phyloP scores from a whole-genome alignment of 1,139 yeast genomes.

The Insectozyma bohioensis region DNA sequence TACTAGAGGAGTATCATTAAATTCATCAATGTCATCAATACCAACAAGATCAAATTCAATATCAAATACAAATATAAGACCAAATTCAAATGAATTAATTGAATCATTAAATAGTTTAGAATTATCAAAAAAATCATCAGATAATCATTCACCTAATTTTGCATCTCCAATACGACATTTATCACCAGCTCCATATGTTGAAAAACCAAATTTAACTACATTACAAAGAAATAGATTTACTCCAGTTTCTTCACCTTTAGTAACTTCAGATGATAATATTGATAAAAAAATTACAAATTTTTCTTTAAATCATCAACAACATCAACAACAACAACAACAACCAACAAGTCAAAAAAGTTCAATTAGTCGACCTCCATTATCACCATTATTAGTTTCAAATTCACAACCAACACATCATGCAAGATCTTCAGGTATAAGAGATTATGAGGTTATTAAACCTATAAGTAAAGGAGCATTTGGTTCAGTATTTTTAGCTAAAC shows the following conservation, averaged over 20 bases:
- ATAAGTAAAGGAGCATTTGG: conserved; percentile 98
- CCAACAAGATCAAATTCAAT: conserved; percentile 11
- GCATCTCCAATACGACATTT: conserved; percentile 55
- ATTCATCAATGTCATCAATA: conserved; percentile 14
- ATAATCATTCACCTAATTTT: conserved; percentile 30
- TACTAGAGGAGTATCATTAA: conserved; percentile 17
- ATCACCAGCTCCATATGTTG: conserved; percentile 53
- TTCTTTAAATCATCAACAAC: conserved; percentile 14
- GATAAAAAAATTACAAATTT: conserved; percentile 15
- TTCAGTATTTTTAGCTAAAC: conserved; percentile 81
- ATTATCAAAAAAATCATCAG: conserved; percentile 18
- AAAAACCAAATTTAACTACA: conserved; percentile 52
- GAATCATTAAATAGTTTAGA: conserved; percentile 33
- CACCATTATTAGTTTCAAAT: conserved; percentile 75
- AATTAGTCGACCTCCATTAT: conserved; percentile 59
- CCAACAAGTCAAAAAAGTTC: conserved; percentile 17
- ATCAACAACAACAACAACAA: conserved; percentile 8
- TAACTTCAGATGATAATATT: conserved; percentile 7
- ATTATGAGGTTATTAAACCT: conserved; percentile 88
- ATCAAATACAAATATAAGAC: conserved; percentile 6
- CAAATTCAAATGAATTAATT: conserved; percentile 24
- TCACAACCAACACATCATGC: conserved; percentile 52
- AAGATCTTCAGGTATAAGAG: conserved; percentile 70
- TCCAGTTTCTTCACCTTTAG: conserved; percentile 15
- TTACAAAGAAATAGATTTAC: conserved; percentile 46